phyloP scores from a whole-genome alignment of 805 yeast genomes.

The Peterozyma toletana region DNA sequence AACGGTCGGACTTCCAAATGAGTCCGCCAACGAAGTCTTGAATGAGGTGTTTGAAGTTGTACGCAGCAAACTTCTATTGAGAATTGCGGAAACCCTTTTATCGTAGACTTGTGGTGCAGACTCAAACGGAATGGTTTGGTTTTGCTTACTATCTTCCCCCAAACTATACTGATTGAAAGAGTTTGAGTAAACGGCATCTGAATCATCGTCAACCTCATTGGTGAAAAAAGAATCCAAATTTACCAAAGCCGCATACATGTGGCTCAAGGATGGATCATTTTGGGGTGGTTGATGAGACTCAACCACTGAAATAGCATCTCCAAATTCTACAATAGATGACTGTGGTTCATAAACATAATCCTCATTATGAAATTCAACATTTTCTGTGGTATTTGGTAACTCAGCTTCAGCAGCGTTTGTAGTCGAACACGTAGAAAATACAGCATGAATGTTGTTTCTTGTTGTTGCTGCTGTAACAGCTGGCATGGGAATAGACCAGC shows the following conservation, averaged over 20 bases:
- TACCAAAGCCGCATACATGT: conserved; percentile 90
- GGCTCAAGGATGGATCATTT: conserved; percentile 70
- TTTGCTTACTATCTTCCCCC: conserved; percentile 52
- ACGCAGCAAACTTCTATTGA: conserved; percentile 65
- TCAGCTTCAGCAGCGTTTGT: conserved; percentile 29
- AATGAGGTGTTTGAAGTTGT: conserved; percentile 74
- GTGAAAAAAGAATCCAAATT: conserved; percentile 86
- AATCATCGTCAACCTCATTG: conserved; percentile 35
- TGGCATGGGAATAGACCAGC: conserved; percentile 98
- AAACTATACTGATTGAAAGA: conserved; percentile 36
- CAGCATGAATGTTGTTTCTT: conserved; percentile 91
- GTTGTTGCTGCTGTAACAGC: conserved; percentile 84
- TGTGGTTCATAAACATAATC: conserved; percentile 40
- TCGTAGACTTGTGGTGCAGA: conserved; percentile 76
- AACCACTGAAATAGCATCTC: conserved; percentile 41
- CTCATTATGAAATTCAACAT: conserved; percentile 52
- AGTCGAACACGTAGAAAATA: conserved; percentile 74
- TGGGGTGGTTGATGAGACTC: conserved; percentile 31
- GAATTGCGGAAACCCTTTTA: conserved; percentile 68
- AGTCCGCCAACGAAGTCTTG: conserved; percentile 68
- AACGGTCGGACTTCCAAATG: conserved; percentile 30
- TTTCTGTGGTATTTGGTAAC: conserved; percentile 26
- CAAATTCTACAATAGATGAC: conserved; percentile 19
- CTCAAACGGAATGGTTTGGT: conserved; percentile 46
- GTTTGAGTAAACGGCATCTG: conserved; percentile 4